A percentile compares a stretch with the other conserved stretches of the same genome.
Evolutionary conservation across 1,284 basidiomycete species (phyloP).

Genomic region (Fomitopsis schrenkii): DNA sequence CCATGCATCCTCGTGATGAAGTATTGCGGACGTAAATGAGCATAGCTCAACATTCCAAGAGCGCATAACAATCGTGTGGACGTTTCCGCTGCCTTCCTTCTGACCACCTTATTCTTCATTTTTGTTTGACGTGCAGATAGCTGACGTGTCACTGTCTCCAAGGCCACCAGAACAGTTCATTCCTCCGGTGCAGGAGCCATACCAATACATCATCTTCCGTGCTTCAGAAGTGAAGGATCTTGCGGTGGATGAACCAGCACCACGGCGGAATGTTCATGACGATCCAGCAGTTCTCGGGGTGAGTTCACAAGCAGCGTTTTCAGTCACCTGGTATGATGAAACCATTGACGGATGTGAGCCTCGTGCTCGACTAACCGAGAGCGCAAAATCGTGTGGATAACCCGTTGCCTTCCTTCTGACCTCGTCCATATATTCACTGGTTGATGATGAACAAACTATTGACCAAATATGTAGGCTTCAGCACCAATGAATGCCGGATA

Average conservation of each 20-base stretch:
- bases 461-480: slow-evolving; percentile 22
- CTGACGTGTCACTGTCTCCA: slow-evolving; percentile 17
- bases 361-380: slow-evolving; percentile 41
- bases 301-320: slow-evolving; percentile 28
- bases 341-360: slow-evolving; percentile 47
- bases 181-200: slow-evolving; percentile 72
- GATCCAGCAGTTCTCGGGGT: slow-evolving; percentile 77
- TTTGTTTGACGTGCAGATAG: slow-evolving; percentile 6
- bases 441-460: background rate
- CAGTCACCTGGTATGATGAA: slow-evolving; percentile 35
- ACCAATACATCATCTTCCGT: slow-evolving; percentile 80
- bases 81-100: slow-evolving; percentile 74
- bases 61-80: slow-evolving; percentile 69
- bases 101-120: slow-evolving; percentile 31
- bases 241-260: slow-evolving; percentile 63
- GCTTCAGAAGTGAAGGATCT: slow-evolving; percentile 81
- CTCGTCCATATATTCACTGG: background rate
- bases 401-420: slow-evolving; percentile 62
- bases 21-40: slow-evolving; percentile 64
- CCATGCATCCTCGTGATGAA: slow-evolving; percentile 36
- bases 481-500: slow-evolving; percentile 23
- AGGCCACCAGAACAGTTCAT: slow-evolving; percentile 73
- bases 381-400: slow-evolving; percentile 53
- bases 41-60: slow-evolving; percentile 54
- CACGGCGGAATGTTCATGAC: slow-evolving; percentile 62